Conservation (phyloP, 192 early-diverging fungal species). For the Coemansia sp. region DNA sequence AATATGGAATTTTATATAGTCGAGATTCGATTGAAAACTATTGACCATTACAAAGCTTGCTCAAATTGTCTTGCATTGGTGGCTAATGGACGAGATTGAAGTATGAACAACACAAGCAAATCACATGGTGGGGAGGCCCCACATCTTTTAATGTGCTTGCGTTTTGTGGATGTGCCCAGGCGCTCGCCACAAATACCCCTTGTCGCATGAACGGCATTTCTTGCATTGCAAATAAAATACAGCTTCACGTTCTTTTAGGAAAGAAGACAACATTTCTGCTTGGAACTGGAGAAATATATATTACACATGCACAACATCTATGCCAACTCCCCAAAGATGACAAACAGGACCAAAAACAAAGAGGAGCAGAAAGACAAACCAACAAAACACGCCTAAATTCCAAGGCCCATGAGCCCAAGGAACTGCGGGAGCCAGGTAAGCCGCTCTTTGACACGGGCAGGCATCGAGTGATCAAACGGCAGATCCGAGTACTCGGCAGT, state of each 20-base stretch:
- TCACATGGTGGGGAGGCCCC: neutral
- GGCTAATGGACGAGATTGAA: neutral
- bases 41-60: neutral
- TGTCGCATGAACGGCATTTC: neutral
- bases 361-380: neutral
- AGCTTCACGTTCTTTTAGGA: too few relatives aligned
- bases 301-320: too few relatives aligned
- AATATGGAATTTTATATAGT: neutral
- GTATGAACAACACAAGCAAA: too few relatives aligned
- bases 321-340: too few relatives aligned
- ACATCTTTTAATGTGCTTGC: neutral
- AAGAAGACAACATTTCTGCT: too few relatives aligned
- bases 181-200: neutral
- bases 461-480: slow-evolving; percentile 38
- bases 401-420: slow-evolving; percentile 32
- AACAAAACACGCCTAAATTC: neutral
- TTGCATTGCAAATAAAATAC: neutral
- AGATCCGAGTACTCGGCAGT: slow-evolving; percentile 22
- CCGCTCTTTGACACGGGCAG: slow-evolving; percentile 36
- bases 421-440: slow-evolving; percentile 37
- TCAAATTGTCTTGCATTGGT: neutral
- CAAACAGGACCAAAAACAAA: too few relatives aligned
- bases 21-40: neutral
- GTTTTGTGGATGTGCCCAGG: neutral
- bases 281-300: too few relatives aligned